Conservation (phyloP, 768 basidiomycete genomes). For the Auriscalpium vulgare region DNA sequence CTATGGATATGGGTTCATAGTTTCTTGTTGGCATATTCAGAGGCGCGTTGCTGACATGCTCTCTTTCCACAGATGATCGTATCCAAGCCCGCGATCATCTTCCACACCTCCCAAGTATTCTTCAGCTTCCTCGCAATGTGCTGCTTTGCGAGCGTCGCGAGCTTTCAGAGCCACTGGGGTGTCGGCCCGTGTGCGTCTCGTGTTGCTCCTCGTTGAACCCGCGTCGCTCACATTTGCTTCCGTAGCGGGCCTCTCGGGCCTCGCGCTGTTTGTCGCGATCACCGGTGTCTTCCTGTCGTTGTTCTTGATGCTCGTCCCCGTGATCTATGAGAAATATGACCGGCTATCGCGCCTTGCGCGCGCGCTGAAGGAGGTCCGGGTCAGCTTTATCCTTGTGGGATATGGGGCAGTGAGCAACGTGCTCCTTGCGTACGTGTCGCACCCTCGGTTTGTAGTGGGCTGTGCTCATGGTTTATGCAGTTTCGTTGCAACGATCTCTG, state of each 20-base stretch:
- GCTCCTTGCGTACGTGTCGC: conserved; percentile 62
- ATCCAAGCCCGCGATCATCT: conserved; percentile 73
- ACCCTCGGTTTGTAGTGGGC: conserved; percentile 1
- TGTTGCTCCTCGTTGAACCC: not conserved
- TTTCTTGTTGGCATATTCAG: conserved; percentile 7
- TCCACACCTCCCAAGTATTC: conserved; percentile 73
- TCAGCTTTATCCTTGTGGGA: conserved; percentile 75
- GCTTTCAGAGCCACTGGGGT: conserved; percentile 78
- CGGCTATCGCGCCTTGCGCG: conserved; percentile 69
- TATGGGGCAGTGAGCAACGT: conserved; percentile 58
- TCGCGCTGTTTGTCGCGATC: conserved; percentile 77
- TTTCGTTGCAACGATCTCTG: conserved; percentile 71
- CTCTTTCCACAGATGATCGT: conserved; percentile 64
- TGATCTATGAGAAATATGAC: conserved; percentile 81
- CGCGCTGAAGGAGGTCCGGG: conserved; percentile 74
- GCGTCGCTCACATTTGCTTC: not conserved
- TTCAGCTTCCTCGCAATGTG: conserved; percentile 91
- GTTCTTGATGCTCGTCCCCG: conserved; percentile 71
- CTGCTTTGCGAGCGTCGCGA: conserved; percentile 83
- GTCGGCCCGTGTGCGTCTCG: conserved; percentile 75
- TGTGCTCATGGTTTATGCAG: conserved; percentile 28
- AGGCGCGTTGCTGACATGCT: conserved; percentile 13
- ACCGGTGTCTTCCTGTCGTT: conserved; percentile 63
- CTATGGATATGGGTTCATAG: conserved; percentile 60
- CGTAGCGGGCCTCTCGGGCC: conserved; percentile 78